Base-by-base conservation (phyloP, 805 yeast genomes). In the Hanseniaspora vineae region DNA sequence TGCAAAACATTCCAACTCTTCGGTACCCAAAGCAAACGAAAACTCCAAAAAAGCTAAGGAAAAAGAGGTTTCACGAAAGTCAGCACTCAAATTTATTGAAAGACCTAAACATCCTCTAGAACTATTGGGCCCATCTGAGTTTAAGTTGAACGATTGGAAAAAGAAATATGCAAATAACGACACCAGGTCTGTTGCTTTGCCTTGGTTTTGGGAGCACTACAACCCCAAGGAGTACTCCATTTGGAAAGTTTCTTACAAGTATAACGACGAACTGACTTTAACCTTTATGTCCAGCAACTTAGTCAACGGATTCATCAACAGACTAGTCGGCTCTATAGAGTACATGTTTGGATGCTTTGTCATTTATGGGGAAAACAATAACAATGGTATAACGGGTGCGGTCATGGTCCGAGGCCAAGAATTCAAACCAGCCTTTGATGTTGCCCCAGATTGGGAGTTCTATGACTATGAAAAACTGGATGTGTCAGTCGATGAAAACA, bases 381-480 rank as follows among this genome's bases (percentile, higher is more conserved):
- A 82, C 82, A 90, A 90, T 73, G 97, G 97, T 76, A 89, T 90
- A 66, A 73, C 85, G 59, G 97, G 96, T 76, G 95, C 83, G 65
- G 82, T 90, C 77, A 71, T 92, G 64, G 81, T 90, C 64, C 87
- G 97, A 75, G 98, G 98, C 62, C 86, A 90, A 71, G 96, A 90
- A 53, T 71, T 60, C 65, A 77, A 59, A 49, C 95, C 97, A 68
- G 98, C 96, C 54, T 87, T 90, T 65, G 84, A 90, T 56, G 97
- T 92, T 68, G 98, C 97, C 65, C 97, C 98, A 69, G 98, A 92
- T 73, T 88, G 95, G 95, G 97, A 90, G 74, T 86, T 96, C 45
- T 90, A 86, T 75, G 65, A 66, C 51, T 87, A 77, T 84, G 71
- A 78, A 65, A 81, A 85, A 75, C 75, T 90, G 63, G 97, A 90